Conservation (phyloP, 2,329 filamentous ascomycete species). For the Fonsecaea pedrosoi region DNA sequence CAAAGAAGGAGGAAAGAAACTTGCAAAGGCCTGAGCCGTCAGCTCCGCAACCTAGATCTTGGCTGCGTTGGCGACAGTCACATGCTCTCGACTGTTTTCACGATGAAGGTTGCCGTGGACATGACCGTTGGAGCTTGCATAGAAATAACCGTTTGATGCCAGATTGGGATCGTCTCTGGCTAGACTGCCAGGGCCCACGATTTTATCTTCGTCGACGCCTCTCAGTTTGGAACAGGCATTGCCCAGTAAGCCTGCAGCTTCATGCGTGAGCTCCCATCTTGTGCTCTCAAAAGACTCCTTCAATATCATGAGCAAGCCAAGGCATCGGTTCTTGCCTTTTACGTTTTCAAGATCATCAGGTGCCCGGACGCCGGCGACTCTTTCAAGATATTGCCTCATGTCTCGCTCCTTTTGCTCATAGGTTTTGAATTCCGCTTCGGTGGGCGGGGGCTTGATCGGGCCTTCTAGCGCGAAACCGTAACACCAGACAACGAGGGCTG, state of each 20-base stretch:
- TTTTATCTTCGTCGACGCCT: slow-evolving; percentile 35
- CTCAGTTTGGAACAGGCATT: slow-evolving; percentile 75
- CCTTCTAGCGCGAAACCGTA: slow-evolving; percentile 93
- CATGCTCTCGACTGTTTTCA: slow-evolving; percentile 25
- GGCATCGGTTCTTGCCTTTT: slow-evolving; percentile 79
- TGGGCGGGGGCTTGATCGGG: slow-evolving; percentile 61
- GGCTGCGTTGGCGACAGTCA: slow-evolving; percentile 29
- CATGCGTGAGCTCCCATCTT: slow-evolving; percentile 89
- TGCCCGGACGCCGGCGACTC: slow-evolving; percentile 72
- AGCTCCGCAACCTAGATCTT: slow-evolving; percentile 21
- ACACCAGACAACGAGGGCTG: slow-evolving; percentile 89
- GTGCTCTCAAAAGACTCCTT: slow-evolving; percentile 81
- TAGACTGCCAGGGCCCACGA: slow-evolving; percentile 24
- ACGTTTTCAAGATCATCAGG: slow-evolving; percentile 79
- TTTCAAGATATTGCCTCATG: slow-evolving; percentile 79
- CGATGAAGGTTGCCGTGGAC: slow-evolving; percentile 12
- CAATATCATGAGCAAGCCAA: slow-evolving; percentile 80
- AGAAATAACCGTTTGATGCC: slow-evolving; percentile 20
- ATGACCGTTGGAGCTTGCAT: slow-evolving; percentile 23
- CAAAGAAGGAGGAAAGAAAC: neutral
- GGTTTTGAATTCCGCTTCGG: slow-evolving; percentile 60
- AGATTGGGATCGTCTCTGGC: slow-evolving; percentile 19
- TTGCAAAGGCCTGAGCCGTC: neutral
- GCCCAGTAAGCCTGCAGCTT: slow-evolving; percentile 78
- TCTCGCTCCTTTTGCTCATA: slow-evolving; percentile 72